Base-by-base conservation (phyloP, 1,139 yeast species). In the Protomyces lactucae-debilis region DNA sequence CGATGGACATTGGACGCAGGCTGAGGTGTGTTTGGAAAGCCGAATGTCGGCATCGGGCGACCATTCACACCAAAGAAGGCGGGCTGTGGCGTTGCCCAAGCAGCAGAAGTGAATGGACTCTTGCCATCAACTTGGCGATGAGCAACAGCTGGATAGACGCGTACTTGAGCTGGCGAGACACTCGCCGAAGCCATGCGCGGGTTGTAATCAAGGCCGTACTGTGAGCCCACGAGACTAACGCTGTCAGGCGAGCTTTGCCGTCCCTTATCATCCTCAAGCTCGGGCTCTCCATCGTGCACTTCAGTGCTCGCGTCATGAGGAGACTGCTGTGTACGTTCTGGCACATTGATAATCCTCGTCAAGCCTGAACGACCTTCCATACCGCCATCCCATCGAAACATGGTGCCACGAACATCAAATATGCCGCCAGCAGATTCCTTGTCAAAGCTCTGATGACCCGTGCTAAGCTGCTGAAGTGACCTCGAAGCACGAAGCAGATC, bases 401-500 rank as follows among this genome's bases (percentile, higher is more conserved):
- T 12, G 23, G 23, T 43, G 48, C 48, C 48, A 10, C 23, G 48
- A 16, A 43, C 28, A 6, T 43, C 48, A 43, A 43, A 43, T 0
- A 43, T n/a, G 25, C 48, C 48, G 23, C 48, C 48, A 18, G 25
- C 25, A 12, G 48, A 10, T 16, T 43, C 48, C 25, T 18, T 43
- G 48, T 43, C 48, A 16, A 43, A 18, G 48, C 48, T 43, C 23
- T 21, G 23, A 23, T 9, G 5, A 3, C 48, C 48, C 12, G 48
- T 16, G 25, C 48, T 43, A 16, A 59, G 28, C 21, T 52, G 39
- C 36, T 59, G 63, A 39, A 59, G 53, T 2, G 63, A 59, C 14
- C 63, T 36, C 23, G 63, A 52, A n/a, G 63, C 63, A 10, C 57
- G 63, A 14, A 59, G 35, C 14, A 59, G 52, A 32, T 59, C 63